Conservation (phyloP, 2,329 filamentous ascomycete genomes). For the Leptographium lundbergii region DNA sequence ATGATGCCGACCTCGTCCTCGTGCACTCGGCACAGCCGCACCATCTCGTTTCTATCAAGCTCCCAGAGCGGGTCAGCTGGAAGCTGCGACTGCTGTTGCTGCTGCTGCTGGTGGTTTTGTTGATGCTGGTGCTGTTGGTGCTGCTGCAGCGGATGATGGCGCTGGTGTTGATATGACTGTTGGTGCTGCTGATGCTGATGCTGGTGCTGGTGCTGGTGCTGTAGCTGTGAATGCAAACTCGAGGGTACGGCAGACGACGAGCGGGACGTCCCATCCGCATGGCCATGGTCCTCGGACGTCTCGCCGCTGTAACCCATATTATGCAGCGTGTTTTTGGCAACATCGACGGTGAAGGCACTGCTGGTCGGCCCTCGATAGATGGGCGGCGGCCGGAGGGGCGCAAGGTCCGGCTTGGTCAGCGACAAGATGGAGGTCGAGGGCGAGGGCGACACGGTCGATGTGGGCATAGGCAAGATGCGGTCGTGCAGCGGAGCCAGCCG, state of each 20-base stretch:
- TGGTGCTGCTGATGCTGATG: constrained; percentile 5
- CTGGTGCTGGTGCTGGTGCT: background rate
- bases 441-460: constrained; percentile 25
- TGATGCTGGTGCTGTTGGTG: constrained; percentile 19
- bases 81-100: constrained; percentile 17
- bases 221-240: constrained; percentile 18
- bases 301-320: constrained; percentile 73
- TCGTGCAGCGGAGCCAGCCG: constrained; percentile 33
- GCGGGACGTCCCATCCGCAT: constrained; percentile 18
- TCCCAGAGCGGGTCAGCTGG: constrained; percentile 66
- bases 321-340: constrained; percentile 75
- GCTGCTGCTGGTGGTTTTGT: background rate
- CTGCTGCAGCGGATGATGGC: background rate
- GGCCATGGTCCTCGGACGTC: constrained; percentile 44
- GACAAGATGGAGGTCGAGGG: constrained; percentile 30
- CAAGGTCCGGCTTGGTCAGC: constrained; percentile 29
- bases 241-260: constrained; percentile 20
- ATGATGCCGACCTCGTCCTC: constrained; percentile 87
- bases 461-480: constrained; percentile 22
- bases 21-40: constrained; percentile 65
- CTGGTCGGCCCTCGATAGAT: constrained; percentile 69
- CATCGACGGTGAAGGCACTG: constrained; percentile 70
- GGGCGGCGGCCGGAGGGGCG: constrained; percentile 39
- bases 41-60: constrained; percentile 64
- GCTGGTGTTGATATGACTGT: background rate